These are phyloP conservation scores for Pichia membranifaciens DNA, from an alignment of 805 yeast genomes.

Conservation along the genomic window DNA sequence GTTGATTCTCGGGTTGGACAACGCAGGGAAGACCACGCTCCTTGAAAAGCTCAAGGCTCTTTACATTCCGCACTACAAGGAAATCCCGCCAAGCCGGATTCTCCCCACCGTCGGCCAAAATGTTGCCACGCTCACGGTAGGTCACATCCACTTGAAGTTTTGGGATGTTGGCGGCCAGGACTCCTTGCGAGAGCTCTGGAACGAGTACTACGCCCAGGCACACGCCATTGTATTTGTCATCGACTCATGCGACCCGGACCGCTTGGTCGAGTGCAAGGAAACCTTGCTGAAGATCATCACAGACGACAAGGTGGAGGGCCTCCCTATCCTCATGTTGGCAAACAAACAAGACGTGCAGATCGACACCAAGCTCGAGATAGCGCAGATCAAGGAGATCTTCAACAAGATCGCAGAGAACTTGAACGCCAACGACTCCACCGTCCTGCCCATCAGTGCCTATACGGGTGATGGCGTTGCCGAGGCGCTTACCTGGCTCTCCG, in stretches of 20 bases:
- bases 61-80: slow-evolving; percentile 42
- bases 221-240: slow-evolving; percentile 92
- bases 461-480: slow-evolving; percentile 80
- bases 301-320: slow-evolving; percentile 61
- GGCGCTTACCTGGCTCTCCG: slow-evolving; percentile 82
- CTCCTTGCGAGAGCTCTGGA: slow-evolving; percentile 80
- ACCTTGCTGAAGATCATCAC: slow-evolving; percentile 54
- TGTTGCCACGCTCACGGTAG: slow-evolving; percentile 42
- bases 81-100: slow-evolving; percentile 52
- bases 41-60: slow-evolving; percentile 58
- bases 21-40: slow-evolving; percentile 91
- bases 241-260: slow-evolving; percentile 79
- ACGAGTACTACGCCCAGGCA: slow-evolving; percentile 74
- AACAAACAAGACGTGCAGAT: slow-evolving; percentile 79
- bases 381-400: slow-evolving; percentile 76
- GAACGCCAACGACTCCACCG: slow-evolving; percentile 86
- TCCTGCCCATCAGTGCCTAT: slow-evolving; percentile 82
- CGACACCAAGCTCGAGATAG: slow-evolving; percentile 58
- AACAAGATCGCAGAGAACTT: slow-evolving; percentile 75
- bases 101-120: slow-evolving; percentile 96
- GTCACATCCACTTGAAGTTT: slow-evolving; percentile 53
- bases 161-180: slow-evolving; percentile 98
- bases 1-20: slow-evolving; percentile 83
- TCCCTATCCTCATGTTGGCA: slow-evolving; percentile 91
- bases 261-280: slow-evolving; percentile 77